phyloP scores from a whole-genome alignment of 2,329 filamentous ascomycete species.

The Pezicula carpinea region DNA sequence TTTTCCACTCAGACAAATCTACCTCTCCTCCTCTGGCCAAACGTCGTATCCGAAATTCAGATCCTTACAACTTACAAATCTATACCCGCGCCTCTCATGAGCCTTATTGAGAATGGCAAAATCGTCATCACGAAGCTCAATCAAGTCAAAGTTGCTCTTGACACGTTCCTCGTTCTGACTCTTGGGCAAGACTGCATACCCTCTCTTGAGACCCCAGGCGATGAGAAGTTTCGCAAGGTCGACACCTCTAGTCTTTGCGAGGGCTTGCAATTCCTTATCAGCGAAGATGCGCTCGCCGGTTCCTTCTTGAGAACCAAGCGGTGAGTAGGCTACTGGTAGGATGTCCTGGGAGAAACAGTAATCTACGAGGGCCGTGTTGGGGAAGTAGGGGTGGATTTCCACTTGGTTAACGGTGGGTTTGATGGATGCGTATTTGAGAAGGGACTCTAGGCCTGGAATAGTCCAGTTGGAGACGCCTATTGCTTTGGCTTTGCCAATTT shows the following conservation, averaged over 20 bases:
- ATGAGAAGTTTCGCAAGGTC: conserved; percentile 59
- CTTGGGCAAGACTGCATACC: conserved; percentile 67
- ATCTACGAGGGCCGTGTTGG: conserved; percentile 66
- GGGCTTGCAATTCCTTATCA: conserved; percentile 51
- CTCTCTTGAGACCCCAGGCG: conserved; percentile 66
- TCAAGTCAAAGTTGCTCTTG: conserved; percentile 61
- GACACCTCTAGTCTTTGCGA: conserved; percentile 58
- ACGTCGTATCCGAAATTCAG: conserved; percentile 64
- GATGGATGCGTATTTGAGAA: conserved; percentile 43
- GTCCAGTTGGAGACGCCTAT: conserved; percentile 59
- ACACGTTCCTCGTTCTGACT: conserved; percentile 64
- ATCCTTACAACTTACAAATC: conserved; percentile 75
- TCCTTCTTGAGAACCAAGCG: conserved; percentile 59
- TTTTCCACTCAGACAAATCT: neutral
- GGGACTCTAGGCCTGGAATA: conserved; percentile 45
- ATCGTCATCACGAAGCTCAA: conserved; percentile 59
- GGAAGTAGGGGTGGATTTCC: conserved; percentile 70
- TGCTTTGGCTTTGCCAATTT: conserved; percentile 50
- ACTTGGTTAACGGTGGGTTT: conserved; percentile 48
- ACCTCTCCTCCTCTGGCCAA: conserved; percentile 28
- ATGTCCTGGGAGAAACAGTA: conserved; percentile 65
- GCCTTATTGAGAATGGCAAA: conserved; percentile 49
- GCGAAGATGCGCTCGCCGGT: conserved; percentile 59
- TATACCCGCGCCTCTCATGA: conserved; percentile 57
- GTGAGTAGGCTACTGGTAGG: conserved; percentile 68